A percentile compares a stretch with the other conserved stretches of the same genome.
These are phyloP conservation scores for Penicillium canescens DNA, from an alignment of 495 filamentous ascomycete genomes.

Conservation along the genomic window DNA sequence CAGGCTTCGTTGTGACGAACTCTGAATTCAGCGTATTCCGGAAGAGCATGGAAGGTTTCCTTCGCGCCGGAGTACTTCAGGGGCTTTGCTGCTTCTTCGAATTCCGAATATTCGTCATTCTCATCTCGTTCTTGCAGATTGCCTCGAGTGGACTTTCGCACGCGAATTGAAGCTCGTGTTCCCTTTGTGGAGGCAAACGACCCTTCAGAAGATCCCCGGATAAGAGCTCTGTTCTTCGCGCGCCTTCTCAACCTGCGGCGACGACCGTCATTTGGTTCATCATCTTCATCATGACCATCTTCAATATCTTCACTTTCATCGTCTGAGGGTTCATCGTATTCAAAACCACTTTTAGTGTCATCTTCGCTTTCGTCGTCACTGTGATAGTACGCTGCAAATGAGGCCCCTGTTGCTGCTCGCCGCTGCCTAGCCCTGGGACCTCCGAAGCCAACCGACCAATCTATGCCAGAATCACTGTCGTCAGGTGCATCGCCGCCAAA, in stretches of 20 bases:
- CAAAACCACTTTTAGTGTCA: neutral
- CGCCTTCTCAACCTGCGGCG: constrained; percentile 1
- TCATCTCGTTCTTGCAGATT: constrained; percentile 68
- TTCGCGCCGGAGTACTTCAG: constrained; percentile 56
- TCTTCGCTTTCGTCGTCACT: neutral
- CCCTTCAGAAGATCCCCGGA: constrained; percentile 6
- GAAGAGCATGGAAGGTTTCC: constrained; percentile 63
- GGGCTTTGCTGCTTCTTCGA: constrained; percentile 49
- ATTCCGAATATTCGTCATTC: constrained; percentile 69
- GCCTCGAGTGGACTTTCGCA: constrained; percentile 29
- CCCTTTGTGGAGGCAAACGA: constrained; percentile 8
- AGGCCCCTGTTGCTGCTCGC: neutral
- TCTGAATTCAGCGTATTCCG: constrained; percentile 60
- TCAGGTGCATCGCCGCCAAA: constrained; percentile 9
- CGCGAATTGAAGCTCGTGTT: constrained; percentile 31
- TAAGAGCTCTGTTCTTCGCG: neutral
- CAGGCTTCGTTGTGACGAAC: constrained; percentile 67
- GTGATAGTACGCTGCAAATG: neutral
- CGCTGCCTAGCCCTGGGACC: neutral
- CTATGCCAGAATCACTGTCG: constrained; percentile 5
- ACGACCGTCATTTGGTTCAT: neutral
- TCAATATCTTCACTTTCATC: neutral
- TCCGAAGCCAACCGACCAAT: neutral
- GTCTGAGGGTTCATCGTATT: constrained; percentile 6
- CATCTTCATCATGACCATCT: neutral